phyloP scores from a whole-genome alignment of 225 moss, liverwort and hornwort genomes.

The Ulota crispa region DNA sequence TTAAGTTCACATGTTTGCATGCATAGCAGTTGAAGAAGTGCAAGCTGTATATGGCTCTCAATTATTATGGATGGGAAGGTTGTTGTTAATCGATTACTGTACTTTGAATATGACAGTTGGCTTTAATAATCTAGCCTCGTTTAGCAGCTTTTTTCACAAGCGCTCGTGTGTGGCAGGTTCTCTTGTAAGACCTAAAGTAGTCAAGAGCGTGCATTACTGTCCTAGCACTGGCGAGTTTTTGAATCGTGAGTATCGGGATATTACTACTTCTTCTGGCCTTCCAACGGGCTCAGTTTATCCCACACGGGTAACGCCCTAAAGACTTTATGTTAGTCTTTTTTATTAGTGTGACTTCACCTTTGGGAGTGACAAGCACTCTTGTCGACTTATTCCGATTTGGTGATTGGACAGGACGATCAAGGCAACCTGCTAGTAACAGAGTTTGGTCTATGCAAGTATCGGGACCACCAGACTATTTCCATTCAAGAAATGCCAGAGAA shows the following conservation, averaged over 20 bases:
- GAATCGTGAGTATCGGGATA: conserved; percentile 78
- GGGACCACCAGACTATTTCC: conserved; percentile 81
- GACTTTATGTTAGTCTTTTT: background rate
- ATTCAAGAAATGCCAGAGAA: conserved; percentile 97
- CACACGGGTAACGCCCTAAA: conserved; percentile 52
- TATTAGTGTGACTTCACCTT: background rate
- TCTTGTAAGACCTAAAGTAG: conserved; percentile 78
- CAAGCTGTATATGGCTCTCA: background rate
- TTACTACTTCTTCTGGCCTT: conserved; percentile 71
- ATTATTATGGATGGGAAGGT: background rate
- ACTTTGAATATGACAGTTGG: background rate
- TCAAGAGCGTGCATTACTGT: conserved; percentile 84
- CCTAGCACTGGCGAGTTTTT: conserved; percentile 62
- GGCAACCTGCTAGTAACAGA: conserved; percentile 80
- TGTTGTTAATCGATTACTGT: background rate
- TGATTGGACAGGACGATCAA: conserved; percentile 61
- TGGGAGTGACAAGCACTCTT: background rate
- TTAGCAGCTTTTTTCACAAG: background rate
- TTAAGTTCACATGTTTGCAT: background rate
- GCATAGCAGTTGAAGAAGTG: background rate
- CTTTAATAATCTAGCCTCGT: background rate
- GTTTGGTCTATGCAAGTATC: conserved; percentile 74
- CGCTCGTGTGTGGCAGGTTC: conserved; percentile 49
- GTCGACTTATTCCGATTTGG: background rate
- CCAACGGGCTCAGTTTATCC: conserved; percentile 85